Evolutionary conservation across 768 basidiomycete genomes (phyloP).

Genomic region (Baorangia bicolor): DNA sequence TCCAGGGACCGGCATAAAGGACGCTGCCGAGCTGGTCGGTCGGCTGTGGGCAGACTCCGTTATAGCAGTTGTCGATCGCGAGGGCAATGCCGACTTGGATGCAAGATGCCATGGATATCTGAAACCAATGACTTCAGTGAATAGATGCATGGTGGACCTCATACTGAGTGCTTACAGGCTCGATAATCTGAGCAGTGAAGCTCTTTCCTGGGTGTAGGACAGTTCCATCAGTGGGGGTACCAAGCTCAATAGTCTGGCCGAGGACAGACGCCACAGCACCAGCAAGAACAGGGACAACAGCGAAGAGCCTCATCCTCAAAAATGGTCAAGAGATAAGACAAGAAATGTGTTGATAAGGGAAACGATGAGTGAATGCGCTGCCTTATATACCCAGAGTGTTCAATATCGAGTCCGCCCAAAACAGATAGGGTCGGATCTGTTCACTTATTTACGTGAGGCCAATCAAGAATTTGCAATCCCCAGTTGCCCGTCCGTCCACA

Average conservation of each 20-base stretch:
- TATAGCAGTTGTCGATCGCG: conserved; percentile 18
- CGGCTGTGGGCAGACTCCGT: conserved; percentile 25
- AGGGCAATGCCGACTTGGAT: conserved; percentile 34
- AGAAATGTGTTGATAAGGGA: not conserved
- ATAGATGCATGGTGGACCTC: not conserved
- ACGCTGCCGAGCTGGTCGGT: conserved; percentile 20
- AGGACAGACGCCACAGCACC: conserved; percentile 10
- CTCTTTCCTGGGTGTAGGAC: conserved; percentile 15
- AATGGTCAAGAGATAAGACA: not conserved
- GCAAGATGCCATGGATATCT: conserved; percentile 20
- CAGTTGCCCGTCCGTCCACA: not conserved
- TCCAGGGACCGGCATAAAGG: conserved; percentile 32
- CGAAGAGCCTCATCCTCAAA: conserved; percentile 18
- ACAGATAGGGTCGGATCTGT: too few relatives aligned
- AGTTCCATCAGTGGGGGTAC: conserved; percentile 20
- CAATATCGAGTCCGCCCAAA: not conserved
- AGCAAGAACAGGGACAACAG: conserved; percentile 5
- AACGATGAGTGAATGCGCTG: not conserved
- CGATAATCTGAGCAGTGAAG: conserved; percentile 20
- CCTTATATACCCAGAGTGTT: conserved; percentile 2
- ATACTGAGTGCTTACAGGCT: conserved; percentile 18
- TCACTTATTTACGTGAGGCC: too few relatives aligned
- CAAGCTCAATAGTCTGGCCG: conserved; percentile 30
- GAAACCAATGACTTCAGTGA: not conserved
- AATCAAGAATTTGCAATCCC: too few relatives aligned